Base-by-base conservation (phyloP, 2,329 filamentous ascomycete genomes). In the Pezicula radicicola region DNA sequence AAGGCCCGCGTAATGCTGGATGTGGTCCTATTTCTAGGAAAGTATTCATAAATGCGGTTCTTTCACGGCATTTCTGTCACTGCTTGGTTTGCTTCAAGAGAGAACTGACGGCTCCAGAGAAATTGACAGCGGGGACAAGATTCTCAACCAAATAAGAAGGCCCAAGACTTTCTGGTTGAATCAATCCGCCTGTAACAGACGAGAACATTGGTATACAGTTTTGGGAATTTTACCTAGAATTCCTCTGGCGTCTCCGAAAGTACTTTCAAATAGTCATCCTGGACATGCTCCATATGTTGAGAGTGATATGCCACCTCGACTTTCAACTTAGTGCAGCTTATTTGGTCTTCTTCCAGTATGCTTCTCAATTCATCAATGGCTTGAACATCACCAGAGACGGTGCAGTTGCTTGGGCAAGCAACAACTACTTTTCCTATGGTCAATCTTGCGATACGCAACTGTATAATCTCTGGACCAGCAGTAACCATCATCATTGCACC, bases 401-500 rank as follows among this genome's bases (percentile, higher is more conserved):
- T 63, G 7, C 59, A 52, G 41, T 43, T 58, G 8, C 43, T 41
- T 2, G 56, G 54, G 12, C 62, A 66, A 8, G 68, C 68, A 28
- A 69, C 58, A 25, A 57, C 65, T 63, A 48, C 48, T 9, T 36
- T 47, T 37, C 19, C 28, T 19, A 27, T 16, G 21, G n/a, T 16
- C 15, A 35, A 19, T 19, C 33, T 13, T 19, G 15, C 16, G 37
- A 40, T 12, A 2, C 66, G 50, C 12, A 57, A 60, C 3, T 63
- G 63, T 16, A 52, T 35, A 19, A 35, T n/a, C 8, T 40, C 37
- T 40, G 37, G n/a, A n/a, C 37, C 37, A 4, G 37, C 9, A 48
- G 55, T 79, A 1, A 80, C 75, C 1, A 79, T 79, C 60, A 80
- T 70, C 80, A 82, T 83, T 13, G 72, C 65, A 0, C 78, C 79